Base-by-base conservation (phyloP, 164 flowering plant species). In the Vitis cinerea region DNA sequence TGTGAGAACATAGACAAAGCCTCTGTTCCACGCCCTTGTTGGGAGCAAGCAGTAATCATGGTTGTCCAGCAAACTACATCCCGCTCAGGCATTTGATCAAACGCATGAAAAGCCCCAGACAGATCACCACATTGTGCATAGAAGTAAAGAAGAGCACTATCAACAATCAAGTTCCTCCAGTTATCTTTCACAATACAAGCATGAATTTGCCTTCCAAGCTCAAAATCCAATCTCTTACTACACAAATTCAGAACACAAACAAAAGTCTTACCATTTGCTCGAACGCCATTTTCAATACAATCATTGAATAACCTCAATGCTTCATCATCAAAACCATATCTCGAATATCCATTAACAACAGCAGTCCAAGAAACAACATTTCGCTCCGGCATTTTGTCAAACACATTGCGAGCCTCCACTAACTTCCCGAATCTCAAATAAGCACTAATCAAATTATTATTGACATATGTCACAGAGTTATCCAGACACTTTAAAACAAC, bases 11-110 rank as follows among this genome's bases (percentile, higher is more conserved):
- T 59, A 0, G 30, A 69, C 44, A 90, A 74, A 11, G 87, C 93
- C 61, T 86, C 83, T 37, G 75, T 61, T 10, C 82, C 90, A 66
- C 48, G 53, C 13, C 89, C 88, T 61, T 83, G 82, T 73, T 85
- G 90, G 2, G 91, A 82, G 74, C 84, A 88, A 60, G 90, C 90
- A 14, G 89, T 76, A 3, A 94, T 85, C 72, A 94, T 73, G 0
- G 94, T 77, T 0, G 94, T 92, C 97, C 98, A 94, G 75, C 80
- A 79, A 69, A 94, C 77, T 8, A 88, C 88, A 82, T 94, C 97
- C 63, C 83, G 72, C 55, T 82, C 81, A 4, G 64, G 55, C 88
- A 90, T 86, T 73, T 66, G 70, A 62, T 87, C 82, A 77, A 92
- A 92, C 11, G 77, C 82, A 15, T 73, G 16, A 72, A 83, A 79